Conservation (phyloP, 257 asterid genomes). For the Dorcoceras hygrometricum region DNA sequence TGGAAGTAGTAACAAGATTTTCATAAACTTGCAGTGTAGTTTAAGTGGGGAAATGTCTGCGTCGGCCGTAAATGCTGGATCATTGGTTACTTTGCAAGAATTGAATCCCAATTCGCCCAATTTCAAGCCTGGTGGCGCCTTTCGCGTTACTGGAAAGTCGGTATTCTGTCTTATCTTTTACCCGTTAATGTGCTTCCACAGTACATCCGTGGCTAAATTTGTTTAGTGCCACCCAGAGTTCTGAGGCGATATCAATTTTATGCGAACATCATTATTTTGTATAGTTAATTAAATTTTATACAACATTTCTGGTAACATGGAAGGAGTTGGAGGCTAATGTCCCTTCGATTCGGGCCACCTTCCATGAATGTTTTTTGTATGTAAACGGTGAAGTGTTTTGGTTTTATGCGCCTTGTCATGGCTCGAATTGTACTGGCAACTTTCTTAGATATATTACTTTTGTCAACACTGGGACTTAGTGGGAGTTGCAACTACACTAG, state of each 20-base stretch:
- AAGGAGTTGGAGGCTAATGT: background rate
- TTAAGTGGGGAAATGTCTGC: constrained; percentile 39
- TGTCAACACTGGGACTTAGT: too few species aligned
- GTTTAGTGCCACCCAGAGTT: too few species aligned
- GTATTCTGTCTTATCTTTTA: constrained; percentile 20
- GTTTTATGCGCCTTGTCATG: background rate
- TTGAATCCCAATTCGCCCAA: constrained; percentile 62
- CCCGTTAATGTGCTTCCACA: too few species aligned
- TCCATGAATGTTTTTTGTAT: background rate
- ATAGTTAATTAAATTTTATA: background rate
- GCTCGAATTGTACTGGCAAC: background rate
- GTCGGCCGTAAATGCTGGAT: constrained; percentile 49
- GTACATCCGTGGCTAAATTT: background rate
- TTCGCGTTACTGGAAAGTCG: constrained; percentile 88
- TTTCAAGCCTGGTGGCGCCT: constrained; percentile 71
- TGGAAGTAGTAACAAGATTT: background rate
- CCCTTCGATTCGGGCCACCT: background rate
- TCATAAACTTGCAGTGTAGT: background rate
- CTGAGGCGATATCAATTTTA: background rate
- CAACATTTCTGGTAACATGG: background rate
- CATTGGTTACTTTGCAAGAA: constrained; percentile 65
- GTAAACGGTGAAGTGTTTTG: background rate
- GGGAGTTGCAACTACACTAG: too few species aligned
- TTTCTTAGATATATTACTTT: too few species aligned
- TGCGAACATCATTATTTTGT: background rate